Percentiles rank a stretch among this genome's conserved stretches.
Evolutionary conservation across 306 rosid species (phyloP).

Genomic region (Prosopis cineraria): DNA sequence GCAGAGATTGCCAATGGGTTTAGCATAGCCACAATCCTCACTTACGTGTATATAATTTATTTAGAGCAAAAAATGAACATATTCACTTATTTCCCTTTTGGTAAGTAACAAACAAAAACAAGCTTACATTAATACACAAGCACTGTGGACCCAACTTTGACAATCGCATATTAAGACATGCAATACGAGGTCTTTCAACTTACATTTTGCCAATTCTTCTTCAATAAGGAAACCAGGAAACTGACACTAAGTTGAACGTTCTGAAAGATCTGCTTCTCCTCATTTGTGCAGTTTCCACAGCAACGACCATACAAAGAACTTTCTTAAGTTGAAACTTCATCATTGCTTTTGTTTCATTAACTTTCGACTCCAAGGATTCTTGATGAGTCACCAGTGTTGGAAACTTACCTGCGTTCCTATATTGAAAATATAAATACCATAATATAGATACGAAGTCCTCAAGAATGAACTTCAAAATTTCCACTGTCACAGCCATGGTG

Average conservation of each 20-base stretch:
- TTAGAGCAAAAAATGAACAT: neutral
- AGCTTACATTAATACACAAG: neutral
- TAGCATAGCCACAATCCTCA: neutral
- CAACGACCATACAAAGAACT: conserved; percentile 77
- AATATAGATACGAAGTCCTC: neutral
- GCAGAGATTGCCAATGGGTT: neutral
- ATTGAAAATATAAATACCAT: neutral
- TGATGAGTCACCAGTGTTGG: conserved; percentile 69
- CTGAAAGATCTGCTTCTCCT: conserved; percentile 77
- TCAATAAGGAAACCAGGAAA: conserved; percentile 65
- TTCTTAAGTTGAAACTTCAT: conserved; percentile 69
- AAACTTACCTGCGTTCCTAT: conserved; percentile 51
- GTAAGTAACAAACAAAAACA: neutral
- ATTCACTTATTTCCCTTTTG: neutral
- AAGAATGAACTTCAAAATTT: neutral
- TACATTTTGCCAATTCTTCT: conserved; percentile 76
- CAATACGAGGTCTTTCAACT: conserved; percentile 26
- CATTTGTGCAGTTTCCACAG: conserved; percentile 68
- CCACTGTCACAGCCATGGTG: neutral
- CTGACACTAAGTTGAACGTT: conserved; percentile 68
- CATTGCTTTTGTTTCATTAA: conserved; percentile 65
- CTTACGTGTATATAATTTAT: neutral
- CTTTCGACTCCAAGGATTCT: conserved; percentile 67
- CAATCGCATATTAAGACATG: neutral
- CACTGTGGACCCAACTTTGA: neutral